Base-by-base conservation (phyloP, 2,329 filamentous ascomycete genomes). In the Fusarium solani-melongenae region DNA sequence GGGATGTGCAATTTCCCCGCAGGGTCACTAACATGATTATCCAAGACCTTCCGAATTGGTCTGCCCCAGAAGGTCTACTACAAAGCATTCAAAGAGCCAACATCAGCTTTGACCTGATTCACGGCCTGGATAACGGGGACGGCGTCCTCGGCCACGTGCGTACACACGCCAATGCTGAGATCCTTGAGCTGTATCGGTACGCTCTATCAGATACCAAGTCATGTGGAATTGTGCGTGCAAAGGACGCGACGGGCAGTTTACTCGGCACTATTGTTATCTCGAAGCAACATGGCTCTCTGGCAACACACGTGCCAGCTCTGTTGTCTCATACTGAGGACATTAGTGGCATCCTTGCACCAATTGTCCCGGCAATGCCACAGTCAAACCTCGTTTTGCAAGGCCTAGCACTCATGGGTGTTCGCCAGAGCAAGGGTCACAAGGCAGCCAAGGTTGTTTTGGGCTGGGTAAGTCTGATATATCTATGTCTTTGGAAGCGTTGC, bases 141-240 rank as follows among this genome's bases (percentile, higher is more conserved):
- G 87, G 88, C 5, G 92, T 97, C 36, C 86, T 97, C 22, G 89
- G 90, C 73, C 93, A 96, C 76, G 92, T 96, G 70, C 91, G 90
- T 62, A 89, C 90, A 1, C 91, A 92, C 81, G 91, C 93, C 44
- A 89, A 91, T n/a, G 92, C 93, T 64, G 94, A 95, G 46, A 89
- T 96, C 0, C 87, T 92, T 39, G 94, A 95, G 79, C 90, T 97
- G 22, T 97, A 97, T 83, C 90, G 90, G 64, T 88, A 91, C 62
- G 94, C 94, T 0, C 86, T 97, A 2, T 87, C 89, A 11, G 92
- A 94, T 74, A 89, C 89, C 27, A 89, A 91, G 69, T 88, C 91
- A 15, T 96, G 93, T 76, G 94, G 93, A 39, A 93, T 97, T 67
- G 95, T 97, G 66, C 90, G 94, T 33, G 94, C 94, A 24, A 96